Evolutionary conservation across 768 basidiomycete genomes (phyloP).

Genomic region (Rubroboletus satanas): DNA sequence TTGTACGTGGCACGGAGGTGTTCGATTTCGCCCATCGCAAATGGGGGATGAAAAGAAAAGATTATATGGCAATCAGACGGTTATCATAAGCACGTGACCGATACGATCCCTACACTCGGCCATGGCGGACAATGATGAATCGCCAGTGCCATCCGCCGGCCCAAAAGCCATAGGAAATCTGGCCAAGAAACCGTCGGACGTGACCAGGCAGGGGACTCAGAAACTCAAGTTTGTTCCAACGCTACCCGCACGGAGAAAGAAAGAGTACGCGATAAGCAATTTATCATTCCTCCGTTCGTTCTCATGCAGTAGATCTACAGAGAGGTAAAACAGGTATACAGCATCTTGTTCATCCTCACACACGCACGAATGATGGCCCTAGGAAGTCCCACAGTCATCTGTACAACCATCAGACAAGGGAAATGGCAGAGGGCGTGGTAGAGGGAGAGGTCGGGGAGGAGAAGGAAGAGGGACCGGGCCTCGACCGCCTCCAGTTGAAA

Average conservation of each 20-base stretch:
- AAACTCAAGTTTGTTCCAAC: conserved; percentile 81
- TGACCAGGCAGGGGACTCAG: conserved; percentile 68
- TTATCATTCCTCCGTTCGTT: background rate
- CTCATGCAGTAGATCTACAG: conserved; percentile 34
- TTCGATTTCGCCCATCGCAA: conserved; percentile 41
- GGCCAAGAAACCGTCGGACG: conserved; percentile 65
- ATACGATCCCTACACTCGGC: background rate
- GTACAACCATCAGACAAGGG: conserved; percentile 35
- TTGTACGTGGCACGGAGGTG: conserved; percentile 83
- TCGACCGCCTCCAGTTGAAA: conserved; percentile 52
- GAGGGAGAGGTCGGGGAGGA: conserved; percentile 50
- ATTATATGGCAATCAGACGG: background rate
- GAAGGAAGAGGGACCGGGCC: conserved; percentile 47
- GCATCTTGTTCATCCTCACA: background rate
- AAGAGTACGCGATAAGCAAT: conserved; percentile 56
- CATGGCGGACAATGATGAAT: conserved; percentile 17
- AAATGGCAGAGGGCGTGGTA: conserved; percentile 47
- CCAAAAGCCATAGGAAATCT: conserved; percentile 74
- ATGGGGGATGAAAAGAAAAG: background rate
- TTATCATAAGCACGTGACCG: conserved; percentile 18
- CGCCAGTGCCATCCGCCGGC: conserved; percentile 19
- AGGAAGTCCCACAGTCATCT: conserved; percentile 47
- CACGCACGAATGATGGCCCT: conserved; percentile 9
- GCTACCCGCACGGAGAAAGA: conserved; percentile 70
- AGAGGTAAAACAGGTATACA: conserved; percentile 61